Evolutionary conservation across 1,284 basidiomycete genomes (phyloP), one percentile per base, ranked within the genome.

Genomic region (Mycosarcoma mackinlayi): DNA sequence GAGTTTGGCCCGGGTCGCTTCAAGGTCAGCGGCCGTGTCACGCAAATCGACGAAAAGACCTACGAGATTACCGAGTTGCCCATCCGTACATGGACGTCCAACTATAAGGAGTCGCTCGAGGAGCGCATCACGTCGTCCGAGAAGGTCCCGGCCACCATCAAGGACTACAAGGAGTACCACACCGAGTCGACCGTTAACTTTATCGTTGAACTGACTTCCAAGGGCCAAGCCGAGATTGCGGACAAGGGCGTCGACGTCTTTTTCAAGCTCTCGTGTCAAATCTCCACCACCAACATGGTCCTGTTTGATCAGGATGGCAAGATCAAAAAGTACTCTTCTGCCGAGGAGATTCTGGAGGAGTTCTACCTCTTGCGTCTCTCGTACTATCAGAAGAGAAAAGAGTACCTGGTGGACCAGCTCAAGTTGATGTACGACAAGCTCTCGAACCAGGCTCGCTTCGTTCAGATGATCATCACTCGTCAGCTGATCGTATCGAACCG

Each of bases 261-360:
- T 81, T 98, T 99, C 89, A 97, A 95, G 85, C 85, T 97, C 50
- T 88, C 89, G 4, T 85, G 86, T 39, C 92, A 93, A 80, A 85
- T 98, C 81, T 91, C 87, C 80, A 97, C 93, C 9, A 88, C 88
- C 81, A 99, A 99, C 85, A 98, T 99, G 96, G 97, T 98, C 9
- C 93, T 93, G 83, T 99, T 99, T 84, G 94, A 98, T 83, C 88
- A 92, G 69, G 90, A 95, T 27, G 91, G 93, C 78, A 97, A 96
- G 86, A 97, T 99, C 85, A 93, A 91, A 85, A 96, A 91, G 85
- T 98, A 98, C 83, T 85, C 88, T 19, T 88, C 90, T 2, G 89
- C 96, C 0, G 95, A 98, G 81, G 91, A 94, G 78, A 93, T 99
- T 61, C 84, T 98, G 48, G 89, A 92, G 65, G 95, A 97, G 49